Evolutionary conservation across 2,329 filamentous ascomycete species (phyloP).

Genomic region (Dendrostoma leiphaemia): DNA sequence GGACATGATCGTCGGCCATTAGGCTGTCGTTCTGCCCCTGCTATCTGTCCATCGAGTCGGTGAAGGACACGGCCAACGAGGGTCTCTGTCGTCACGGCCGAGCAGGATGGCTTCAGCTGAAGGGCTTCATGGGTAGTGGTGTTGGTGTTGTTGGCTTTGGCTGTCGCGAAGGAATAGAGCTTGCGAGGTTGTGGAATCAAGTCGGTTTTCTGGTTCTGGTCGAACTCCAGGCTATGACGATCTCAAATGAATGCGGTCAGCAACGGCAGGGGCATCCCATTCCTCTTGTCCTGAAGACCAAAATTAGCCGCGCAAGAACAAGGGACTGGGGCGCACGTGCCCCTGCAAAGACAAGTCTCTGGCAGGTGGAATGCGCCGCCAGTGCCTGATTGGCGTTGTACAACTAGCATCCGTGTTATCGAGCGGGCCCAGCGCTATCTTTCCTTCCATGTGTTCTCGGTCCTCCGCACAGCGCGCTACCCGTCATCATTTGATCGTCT

Average conservation of each 20-base stretch:
- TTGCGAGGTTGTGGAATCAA: neutral
- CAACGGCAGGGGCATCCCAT: too few relatives aligned
- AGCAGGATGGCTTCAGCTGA: neutral
- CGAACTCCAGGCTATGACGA: neutral
- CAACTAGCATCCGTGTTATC: too few relatives aligned
- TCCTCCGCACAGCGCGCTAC: neutral
- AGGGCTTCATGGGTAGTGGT: neutral
- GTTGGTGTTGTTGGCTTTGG: neutral
- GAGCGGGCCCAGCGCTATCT: neutral
- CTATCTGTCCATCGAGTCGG: slow-evolving; percentile 1
- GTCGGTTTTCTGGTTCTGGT: neutral
- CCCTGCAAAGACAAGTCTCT: neutral
- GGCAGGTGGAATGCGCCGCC: too few relatives aligned
- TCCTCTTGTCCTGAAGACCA: too few relatives aligned
- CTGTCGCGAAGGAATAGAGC: neutral
- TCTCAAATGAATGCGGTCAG: too few relatives aligned
- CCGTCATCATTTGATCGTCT: neutral
- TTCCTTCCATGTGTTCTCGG: neutral
- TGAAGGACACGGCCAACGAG: neutral
- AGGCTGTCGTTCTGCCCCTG: slow-evolving; percentile 20
- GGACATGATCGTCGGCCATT: slow-evolving; percentile 63
- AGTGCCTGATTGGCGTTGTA: too few relatives aligned
- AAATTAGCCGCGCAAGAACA: too few relatives aligned
- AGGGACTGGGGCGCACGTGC: neutral
- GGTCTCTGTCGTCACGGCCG: neutral